Evolutionary conservation across 1,284 basidiomycete species (phyloP), one percentile per base, ranked within the genome.

Genomic region (Singerocomus inundabilis): DNA sequence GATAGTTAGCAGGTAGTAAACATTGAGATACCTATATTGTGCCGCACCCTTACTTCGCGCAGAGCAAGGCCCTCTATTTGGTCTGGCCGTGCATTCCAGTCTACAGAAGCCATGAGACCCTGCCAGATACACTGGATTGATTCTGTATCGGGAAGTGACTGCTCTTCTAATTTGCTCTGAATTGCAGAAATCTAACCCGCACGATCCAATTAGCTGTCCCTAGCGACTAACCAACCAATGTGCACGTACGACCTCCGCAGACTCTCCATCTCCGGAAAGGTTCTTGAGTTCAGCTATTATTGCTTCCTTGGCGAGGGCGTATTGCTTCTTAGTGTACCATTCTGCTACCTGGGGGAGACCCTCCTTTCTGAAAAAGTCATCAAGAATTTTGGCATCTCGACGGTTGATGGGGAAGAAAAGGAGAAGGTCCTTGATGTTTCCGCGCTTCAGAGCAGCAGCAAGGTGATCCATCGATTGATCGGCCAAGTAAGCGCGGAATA

Each of bases 71-170:
- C 82, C 66, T 95, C 92, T 61, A 95, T 84, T 70, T 96, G 92
- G 69, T 98, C 93, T 26, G 92, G 80, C 46, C 91, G 85, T 21
- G 90, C 83, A 59, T 79, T 85, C 86, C 89, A 92, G 69, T 97
- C 94, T 31, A 97, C 77, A 39, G 84, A 84, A 30, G 80, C 75
- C 82, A 97, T 90, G 50, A 97, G 80, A 31, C 90, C 93, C 59
- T 88, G 85, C 91, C 93, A 98, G 63, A 96, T 85, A 72, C 92
- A 92, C 51, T 85, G 79, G 49, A 93, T 79, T 49, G 97, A 77
- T 61, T 98, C 95, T 10, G 80, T 72, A 51, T 94, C 91, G 5
- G 91, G 84, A 38, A 96, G 81, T 12, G 85, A 77, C 29, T 75
- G 76, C 51, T 85, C 83, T 57, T 83, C 84, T 59, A 85, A 82